Percentiles rank a stretch among this genome's conserved stretches.
These are phyloP conservation scores for Wilhelminamyces savonicus DNA, from an alignment of 805 yeast genomes.

Conservation along the genomic window DNA sequence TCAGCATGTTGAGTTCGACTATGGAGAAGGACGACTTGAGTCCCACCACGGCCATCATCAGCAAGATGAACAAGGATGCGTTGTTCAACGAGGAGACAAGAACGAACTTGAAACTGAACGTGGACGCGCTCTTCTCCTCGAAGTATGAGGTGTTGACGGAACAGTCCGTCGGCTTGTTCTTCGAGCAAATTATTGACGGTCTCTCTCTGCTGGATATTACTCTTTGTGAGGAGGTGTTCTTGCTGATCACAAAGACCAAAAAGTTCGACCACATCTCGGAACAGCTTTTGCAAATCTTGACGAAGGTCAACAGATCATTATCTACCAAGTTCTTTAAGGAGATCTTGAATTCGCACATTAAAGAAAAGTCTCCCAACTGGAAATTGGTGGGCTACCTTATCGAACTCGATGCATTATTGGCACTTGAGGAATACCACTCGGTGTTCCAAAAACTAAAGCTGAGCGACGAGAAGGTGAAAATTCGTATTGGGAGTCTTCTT, in stretches of 20 bases:
- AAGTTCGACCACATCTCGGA: constrained; percentile 35
- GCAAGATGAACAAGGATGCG: constrained; percentile 3
- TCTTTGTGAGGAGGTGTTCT: constrained; percentile 44
- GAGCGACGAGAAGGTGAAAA: constrained; percentile 3
- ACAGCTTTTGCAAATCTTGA: constrained; percentile 39
- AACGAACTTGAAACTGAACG: constrained; percentile 18
- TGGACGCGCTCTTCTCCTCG: constrained; percentile 24
- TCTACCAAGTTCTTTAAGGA: constrained; percentile 45
- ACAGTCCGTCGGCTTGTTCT: constrained; percentile 14
- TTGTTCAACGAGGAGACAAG: constrained; percentile 9
- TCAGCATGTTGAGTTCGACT: neutral
- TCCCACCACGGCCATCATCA: no score
- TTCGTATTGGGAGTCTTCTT: constrained; percentile 29
- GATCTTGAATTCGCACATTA: constrained; percentile 28
- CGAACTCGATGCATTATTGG: constrained; percentile 52
- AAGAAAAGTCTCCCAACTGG: constrained; percentile 31
- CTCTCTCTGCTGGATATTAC: constrained; percentile 26
- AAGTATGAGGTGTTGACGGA: constrained; percentile 9
- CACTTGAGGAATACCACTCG: constrained; percentile 36
- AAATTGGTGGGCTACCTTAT: constrained; percentile 41
- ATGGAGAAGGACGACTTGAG: no score
- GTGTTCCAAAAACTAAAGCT: constrained; percentile 1
- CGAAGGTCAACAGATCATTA: constrained; percentile 45
- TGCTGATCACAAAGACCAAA: constrained; percentile 24
- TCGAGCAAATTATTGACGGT: constrained; percentile 18